Percentiles rank a stretch among this genome's conserved stretches.
phyloP scores from a whole-genome alignment of 2,329 filamentous ascomycete species.

The Erysiphe pulchra region DNA sequence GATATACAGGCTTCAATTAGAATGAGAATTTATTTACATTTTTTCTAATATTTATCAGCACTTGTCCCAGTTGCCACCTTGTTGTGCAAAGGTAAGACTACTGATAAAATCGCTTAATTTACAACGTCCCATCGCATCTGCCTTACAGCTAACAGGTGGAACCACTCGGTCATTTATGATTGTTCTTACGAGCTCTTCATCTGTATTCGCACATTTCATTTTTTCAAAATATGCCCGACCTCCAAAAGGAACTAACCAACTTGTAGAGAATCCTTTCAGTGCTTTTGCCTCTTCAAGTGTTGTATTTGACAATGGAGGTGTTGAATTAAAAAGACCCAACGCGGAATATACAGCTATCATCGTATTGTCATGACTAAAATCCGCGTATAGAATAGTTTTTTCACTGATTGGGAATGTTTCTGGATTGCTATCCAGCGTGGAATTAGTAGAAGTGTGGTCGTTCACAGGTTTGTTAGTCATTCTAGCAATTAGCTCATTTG shows the following conservation, averaged over 20 bases:
- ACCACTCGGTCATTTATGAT: slow-evolving; percentile 68
- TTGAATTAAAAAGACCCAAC: slow-evolving; percentile 51
- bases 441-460: slow-evolving; percentile 54
- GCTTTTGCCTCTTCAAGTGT: slow-evolving; percentile 23
- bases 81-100: slow-evolving; percentile 46
- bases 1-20: too few species aligned
- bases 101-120: slow-evolving; percentile 42
- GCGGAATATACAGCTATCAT: slow-evolving; percentile 56
- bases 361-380: slow-evolving; percentile 81
- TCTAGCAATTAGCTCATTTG: slow-evolving; percentile 67
- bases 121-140: slow-evolving; percentile 47
- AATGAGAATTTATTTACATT: too few species aligned
- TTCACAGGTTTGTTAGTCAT: slow-evolving; percentile 41
- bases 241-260: slow-evolving; percentile 63
- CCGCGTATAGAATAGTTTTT: slow-evolving; percentile 42
- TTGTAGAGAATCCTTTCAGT: slow-evolving; percentile 43
- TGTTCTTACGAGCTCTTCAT: slow-evolving; percentile 49
- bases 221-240: slow-evolving; percentile 71
- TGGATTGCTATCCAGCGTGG: slow-evolving; percentile 41
- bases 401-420: slow-evolving; percentile 45
- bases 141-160: slow-evolving; percentile 41
- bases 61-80: slow-evolving; percentile 45
- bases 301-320: slow-evolving; percentile 24
- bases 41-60: slow-evolving; percentile 18
- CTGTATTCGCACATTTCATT: slow-evolving; percentile 34